Base-by-base conservation (phyloP, 805 yeast genomes). In the Torulaspora gathmanii region DNA sequence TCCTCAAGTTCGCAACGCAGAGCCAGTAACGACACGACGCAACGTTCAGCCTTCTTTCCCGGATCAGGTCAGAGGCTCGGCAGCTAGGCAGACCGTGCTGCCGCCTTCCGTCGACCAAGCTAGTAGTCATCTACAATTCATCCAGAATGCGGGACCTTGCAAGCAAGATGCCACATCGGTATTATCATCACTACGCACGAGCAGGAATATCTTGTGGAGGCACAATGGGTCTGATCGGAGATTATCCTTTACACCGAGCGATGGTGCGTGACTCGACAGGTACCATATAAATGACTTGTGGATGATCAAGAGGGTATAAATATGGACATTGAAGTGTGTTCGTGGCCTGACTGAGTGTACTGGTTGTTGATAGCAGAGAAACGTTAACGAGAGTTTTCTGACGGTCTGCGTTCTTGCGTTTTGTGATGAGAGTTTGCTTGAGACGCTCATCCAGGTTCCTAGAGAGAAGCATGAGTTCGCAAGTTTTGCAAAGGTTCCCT, bases 21-120 rank as follows among this genome's bases (percentile, higher is more conserved):
- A 11, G 20, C 33, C 29, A 33, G 15, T 10, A 26, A 23, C 27
- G 20, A 16, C 28, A 27, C 29, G 2, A 13, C 8, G 27, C 27
- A 36, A 17, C 27, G 27, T 3, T 9, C 37, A 13, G 17, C 42
- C 13, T 27, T 13, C 25, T 51, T 49, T 40, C 48, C 49, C 7
- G 71, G 72, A 4, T 53, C 58, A 42, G 72, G 72, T 16, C 64
- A 63, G 45, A 54, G 71, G 42, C 55, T 69, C 31, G 72, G 73
- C 12, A 44, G 40, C 37, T 41, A n/a, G 22, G 11, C 9, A 27
- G 5, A 35, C 1, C 27, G 10, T 8, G 5, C 15, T 22, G 4
- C 25, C 8, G 25, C 8, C 10, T 7, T 5, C 25, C 6, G 8
- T 7, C 25, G 4, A 22, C 8, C 25, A 7, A 22, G 8, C 25